Evolutionary conservation across 202 grass and related monocot genomes (phyloP).

Genomic region (Cymbopogon flexuosus): DNA sequence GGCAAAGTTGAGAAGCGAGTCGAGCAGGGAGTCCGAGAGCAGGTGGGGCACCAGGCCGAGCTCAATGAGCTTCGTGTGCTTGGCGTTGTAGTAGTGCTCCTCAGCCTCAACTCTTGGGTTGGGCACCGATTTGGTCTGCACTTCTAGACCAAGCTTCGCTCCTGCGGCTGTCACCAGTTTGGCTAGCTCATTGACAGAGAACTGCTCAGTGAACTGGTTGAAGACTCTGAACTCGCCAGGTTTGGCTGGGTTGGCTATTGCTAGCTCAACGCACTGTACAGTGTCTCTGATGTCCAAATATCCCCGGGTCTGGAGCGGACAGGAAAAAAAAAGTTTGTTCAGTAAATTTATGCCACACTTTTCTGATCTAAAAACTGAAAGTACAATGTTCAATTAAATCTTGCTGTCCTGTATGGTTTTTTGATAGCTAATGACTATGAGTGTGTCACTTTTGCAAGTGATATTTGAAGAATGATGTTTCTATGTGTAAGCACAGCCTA

Average conservation of each 20-base stretch:
- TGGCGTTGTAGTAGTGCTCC: constrained; percentile 92
- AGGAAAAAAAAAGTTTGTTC: constrained; percentile 17
- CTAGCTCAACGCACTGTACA: constrained; percentile 81
- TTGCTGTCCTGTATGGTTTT: background rate
- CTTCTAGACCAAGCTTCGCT: constrained; percentile 67
- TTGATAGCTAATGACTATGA: background rate
- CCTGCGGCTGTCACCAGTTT: constrained; percentile 63
- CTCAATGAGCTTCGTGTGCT: constrained; percentile 76
- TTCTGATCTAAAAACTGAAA: background rate
- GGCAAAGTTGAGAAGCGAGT: constrained; percentile 77
- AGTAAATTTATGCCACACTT: background rate
- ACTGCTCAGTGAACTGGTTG: constrained; percentile 92
- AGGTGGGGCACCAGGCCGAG: constrained; percentile 65
- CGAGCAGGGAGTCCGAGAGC: constrained; percentile 76
- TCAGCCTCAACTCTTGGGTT: constrained; percentile 83
- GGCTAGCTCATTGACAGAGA: constrained; percentile 79
- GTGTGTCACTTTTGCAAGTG: background rate
- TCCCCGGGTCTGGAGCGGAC: constrained; percentile 60
- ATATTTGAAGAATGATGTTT: background rate
- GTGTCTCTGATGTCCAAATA: constrained; percentile 94
- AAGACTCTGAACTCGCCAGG: constrained; percentile 80
- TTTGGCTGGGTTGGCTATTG: constrained; percentile 85
- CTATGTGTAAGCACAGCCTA: background rate
- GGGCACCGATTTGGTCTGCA: constrained; percentile 62
- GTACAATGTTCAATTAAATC: background rate